These are phyloP conservation scores for Lathyrus aphaca DNA, from an alignment of 306 rosid species.

Conservation along the genomic window DNA sequence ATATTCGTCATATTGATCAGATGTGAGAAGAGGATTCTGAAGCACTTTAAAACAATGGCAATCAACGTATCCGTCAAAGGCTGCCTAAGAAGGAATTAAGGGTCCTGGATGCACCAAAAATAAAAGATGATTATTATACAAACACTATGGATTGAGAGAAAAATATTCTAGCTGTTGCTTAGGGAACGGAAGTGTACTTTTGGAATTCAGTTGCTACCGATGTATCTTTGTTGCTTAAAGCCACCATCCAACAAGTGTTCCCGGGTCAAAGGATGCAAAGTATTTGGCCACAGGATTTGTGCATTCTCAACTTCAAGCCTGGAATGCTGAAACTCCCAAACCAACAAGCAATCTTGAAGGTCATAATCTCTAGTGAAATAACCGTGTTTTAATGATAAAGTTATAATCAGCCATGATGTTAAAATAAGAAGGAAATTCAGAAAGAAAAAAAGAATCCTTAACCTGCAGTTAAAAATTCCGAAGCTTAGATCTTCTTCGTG, in stretches of 20 bases:
- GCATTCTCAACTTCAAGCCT: slow-evolving; percentile 63
- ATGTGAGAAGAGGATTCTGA: slow-evolving; percentile 54
- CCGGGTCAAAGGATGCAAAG: slow-evolving; percentile 64
- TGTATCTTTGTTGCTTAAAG: slow-evolving; percentile 48
- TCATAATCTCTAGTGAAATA: slow-evolving; percentile 63
- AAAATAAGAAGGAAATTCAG: too few relatives aligned
- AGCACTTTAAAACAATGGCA: slow-evolving; percentile 39
- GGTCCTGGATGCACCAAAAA: slow-evolving; percentile 69
- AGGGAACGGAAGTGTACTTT: slow-evolving; percentile 62
- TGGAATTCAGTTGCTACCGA: slow-evolving; percentile 57
- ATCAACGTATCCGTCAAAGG: slow-evolving; percentile 39
- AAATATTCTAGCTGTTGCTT: slow-evolving; percentile 60
- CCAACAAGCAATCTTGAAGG: slow-evolving; percentile 59
- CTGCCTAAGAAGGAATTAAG: slow-evolving; percentile 69
- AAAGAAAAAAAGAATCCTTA: too few relatives aligned
- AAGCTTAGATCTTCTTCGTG: too few relatives aligned
- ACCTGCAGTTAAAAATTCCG: too few relatives aligned
- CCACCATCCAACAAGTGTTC: slow-evolving; percentile 59
- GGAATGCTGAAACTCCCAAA: slow-evolving; percentile 73
- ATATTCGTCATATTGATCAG: slow-evolving; percentile 61
- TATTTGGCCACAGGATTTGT: too few relatives aligned
- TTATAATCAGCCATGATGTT: slow-evolving; percentile 76
- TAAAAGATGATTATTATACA: slow-evolving; percentile 66
- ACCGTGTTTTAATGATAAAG: slow-evolving; percentile 59
- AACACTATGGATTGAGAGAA: slow-evolving; percentile 74